Conservation (phyloP, 1,139 yeast genomes). For the Saccharomycopsis hybrid region DNA sequence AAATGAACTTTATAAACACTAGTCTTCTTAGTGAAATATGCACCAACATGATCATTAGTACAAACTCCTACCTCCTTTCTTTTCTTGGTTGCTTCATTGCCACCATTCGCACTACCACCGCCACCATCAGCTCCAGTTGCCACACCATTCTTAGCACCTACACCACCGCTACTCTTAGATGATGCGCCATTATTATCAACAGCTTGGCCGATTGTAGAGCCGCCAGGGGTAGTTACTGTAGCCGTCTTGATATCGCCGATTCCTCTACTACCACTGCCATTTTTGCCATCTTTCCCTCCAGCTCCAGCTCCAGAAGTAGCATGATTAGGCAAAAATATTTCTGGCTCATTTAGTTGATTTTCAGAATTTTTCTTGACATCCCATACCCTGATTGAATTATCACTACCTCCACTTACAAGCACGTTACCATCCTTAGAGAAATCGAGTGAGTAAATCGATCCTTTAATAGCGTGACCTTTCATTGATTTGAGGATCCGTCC, state of each 20-base stretch:
- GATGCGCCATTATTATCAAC: constrained; percentile 13
- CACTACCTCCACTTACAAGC: constrained; percentile 89
- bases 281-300: no score
- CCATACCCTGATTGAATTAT: constrained; percentile 92
- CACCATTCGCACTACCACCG: constrained; percentile 21
- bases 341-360: constrained; percentile 80
- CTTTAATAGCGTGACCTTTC: constrained; percentile 84
- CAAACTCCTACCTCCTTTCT: constrained; percentile 63
- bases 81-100: constrained; percentile 30
- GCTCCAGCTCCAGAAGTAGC: no score
- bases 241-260: constrained; percentile 18
- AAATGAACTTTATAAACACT: constrained; percentile 92
- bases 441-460: constrained; percentile 77
- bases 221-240: constrained; percentile 6
- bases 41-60: constrained; percentile 86
- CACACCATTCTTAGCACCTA: constrained; percentile 14
- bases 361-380: constrained; percentile 81
- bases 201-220: constrained; percentile 19
- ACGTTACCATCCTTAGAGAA: constrained; percentile 87
- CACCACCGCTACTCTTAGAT: constrained; percentile 19
- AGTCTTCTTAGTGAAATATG: constrained; percentile 87
- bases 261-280: constrained; percentile 14
- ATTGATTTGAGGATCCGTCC: constrained; percentile 78
- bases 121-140: constrained; percentile 23
- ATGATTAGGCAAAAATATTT: no score